phyloP scores from a whole-genome alignment of 2,329 filamentous ascomycete species.

The Colletotrichum chlorophyti region DNA sequence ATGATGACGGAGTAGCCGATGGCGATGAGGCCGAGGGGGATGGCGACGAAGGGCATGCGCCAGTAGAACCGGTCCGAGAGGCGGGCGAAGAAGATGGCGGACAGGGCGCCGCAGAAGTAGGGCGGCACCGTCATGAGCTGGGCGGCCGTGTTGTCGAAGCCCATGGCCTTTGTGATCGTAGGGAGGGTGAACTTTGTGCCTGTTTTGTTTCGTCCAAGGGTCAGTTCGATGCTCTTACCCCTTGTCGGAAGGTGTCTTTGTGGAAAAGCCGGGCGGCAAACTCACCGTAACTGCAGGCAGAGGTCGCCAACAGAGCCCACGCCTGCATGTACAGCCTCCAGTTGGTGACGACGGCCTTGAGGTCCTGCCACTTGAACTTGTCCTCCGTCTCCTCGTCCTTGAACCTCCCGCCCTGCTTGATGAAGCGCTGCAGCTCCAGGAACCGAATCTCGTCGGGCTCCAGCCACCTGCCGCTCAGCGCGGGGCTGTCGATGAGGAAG shows the following conservation, averaged over 20 bases:
- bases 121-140: slow-evolving; percentile 64
- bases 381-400: slow-evolving; percentile 22
- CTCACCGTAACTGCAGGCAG: slow-evolving; percentile 26
- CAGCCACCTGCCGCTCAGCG: slow-evolving; percentile 41
- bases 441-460: slow-evolving; percentile 42
- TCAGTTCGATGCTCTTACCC: no score
- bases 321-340: slow-evolving; percentile 39
- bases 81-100: slow-evolving; percentile 69
- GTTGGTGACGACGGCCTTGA: slow-evolving; percentile 37
- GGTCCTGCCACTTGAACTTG: slow-evolving; percentile 33
- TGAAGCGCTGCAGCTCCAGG: slow-evolving; percentile 37
- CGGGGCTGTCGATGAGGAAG: slow-evolving; percentile 51
- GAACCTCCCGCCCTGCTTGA: slow-evolving; percentile 40
- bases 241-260: no score
- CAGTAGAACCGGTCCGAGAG: slow-evolving; percentile 70
- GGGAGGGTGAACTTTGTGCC: slow-evolving; percentile 35
- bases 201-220: no score
- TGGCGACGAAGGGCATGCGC: slow-evolving; percentile 72
- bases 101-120: slow-evolving; percentile 65
- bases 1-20: slow-evolving; percentile 65
- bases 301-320: slow-evolving; percentile 38
- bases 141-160: slow-evolving; percentile 34
- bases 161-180: slow-evolving; percentile 32
- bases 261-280: neutral
- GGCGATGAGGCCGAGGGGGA: slow-evolving; percentile 64